Evolutionary conservation across 2,329 filamentous ascomycete genomes (phyloP).

Genomic region (Colletotrichum godetiae): DNA sequence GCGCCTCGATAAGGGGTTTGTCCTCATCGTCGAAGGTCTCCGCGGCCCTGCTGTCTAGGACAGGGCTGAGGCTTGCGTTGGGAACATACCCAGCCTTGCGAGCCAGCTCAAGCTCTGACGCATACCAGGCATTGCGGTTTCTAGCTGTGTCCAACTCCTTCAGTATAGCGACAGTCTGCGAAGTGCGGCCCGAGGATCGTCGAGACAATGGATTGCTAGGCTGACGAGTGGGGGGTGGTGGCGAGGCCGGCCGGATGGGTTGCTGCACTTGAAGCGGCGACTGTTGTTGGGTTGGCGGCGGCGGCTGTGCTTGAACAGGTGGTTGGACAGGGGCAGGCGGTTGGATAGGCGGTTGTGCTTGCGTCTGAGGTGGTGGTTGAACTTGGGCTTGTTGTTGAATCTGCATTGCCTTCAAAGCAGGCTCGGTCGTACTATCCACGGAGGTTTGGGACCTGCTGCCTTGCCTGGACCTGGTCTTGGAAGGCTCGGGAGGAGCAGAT

Average conservation of each 20-base stretch:
- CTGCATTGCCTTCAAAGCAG: conserved; percentile 55
- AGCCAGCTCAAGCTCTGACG: conserved; percentile 91
- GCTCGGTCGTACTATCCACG: conserved; percentile 75
- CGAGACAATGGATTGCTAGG: conserved; percentile 68
- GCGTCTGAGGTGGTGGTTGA: conserved; percentile 39
- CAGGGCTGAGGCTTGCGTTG: conserved; percentile 75
- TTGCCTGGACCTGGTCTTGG: conserved; percentile 50
- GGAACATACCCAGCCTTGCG: conserved; percentile 89
- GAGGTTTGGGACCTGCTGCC: conserved; percentile 71
- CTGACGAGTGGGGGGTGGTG: conserved; percentile 68
- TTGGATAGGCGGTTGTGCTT: not conserved
- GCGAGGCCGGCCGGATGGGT: conserved; percentile 62
- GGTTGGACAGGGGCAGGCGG: conserved; percentile 47
- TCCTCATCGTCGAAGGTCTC: conserved; percentile 94
- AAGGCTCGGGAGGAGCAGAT: conserved; percentile 40
- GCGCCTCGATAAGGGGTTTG: conserved; percentile 88
- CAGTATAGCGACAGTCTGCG: conserved; percentile 78
- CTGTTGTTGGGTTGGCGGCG: conserved; percentile 18
- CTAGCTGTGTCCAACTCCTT: conserved; percentile 89
- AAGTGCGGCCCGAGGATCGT: conserved; percentile 69
- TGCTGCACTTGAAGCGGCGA: conserved; percentile 47
- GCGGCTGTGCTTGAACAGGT: conserved; percentile 13
- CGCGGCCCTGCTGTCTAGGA: conserved; percentile 79
- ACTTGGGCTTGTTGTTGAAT: conserved; percentile 1
- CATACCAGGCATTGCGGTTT: conserved; percentile 95